Evolutionary conservation across 768 basidiomycete genomes (phyloP).

Genomic region (Paxillus rubicundulus): DNA sequence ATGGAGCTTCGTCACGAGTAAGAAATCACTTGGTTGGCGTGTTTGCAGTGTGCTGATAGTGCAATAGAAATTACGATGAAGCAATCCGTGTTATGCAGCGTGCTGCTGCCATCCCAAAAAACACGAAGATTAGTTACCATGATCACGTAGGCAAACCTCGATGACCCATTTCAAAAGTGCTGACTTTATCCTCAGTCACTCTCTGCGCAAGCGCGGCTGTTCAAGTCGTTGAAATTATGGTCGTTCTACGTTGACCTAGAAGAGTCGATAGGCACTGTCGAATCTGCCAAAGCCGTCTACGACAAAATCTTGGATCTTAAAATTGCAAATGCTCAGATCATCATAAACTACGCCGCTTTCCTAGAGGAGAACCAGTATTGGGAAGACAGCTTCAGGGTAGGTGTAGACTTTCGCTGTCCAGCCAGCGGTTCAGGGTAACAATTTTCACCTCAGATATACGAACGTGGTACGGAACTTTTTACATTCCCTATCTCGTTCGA

Average conservation of each 20-base stretch:
- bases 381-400: conserved; percentile 97
- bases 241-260: conserved; percentile 98
- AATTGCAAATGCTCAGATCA: conserved; percentile 97
- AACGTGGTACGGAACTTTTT: conserved; percentile 95
- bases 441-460: conserved; percentile 66
- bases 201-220: conserved; percentile 83
- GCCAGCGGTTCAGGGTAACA: background rate
- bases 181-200: conserved; percentile 53
- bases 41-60: conserved; percentile 9
- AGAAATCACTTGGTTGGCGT: conserved; percentile 29
- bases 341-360: conserved; percentile 96
- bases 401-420: conserved; percentile 33
- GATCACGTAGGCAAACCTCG: conserved; percentile 68
- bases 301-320: conserved; percentile 95
- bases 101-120: conserved; percentile 88
- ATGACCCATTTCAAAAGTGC: background rate
- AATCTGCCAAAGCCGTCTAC: conserved; percentile 88
- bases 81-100: conserved; percentile 95
- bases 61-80: conserved; percentile 89
- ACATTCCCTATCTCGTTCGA: conserved; percentile 98
- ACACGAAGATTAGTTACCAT: conserved; percentile 88
- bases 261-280: conserved; percentile 93
- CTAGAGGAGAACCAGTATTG: conserved; percentile 97
- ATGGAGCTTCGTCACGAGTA: conserved; percentile 96
- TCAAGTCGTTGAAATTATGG: conserved; percentile 98